Evolutionary conservation across 371 early-diverging fungal genomes (phyloP).

Genomic region (Nematocida displodere): DNA sequence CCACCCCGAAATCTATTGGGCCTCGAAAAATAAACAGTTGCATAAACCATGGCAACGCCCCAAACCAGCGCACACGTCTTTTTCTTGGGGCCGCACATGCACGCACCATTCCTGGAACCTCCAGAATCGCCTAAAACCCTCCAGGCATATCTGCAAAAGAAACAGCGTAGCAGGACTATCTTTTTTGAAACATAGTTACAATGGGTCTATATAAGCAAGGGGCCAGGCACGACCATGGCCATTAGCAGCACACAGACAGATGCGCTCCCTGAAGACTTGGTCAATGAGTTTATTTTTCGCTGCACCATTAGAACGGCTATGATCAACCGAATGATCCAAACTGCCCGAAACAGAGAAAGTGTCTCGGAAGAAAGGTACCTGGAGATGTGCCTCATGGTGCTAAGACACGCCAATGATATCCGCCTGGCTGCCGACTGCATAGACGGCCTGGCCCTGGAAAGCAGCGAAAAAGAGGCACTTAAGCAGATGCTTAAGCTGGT

Average conservation of each 20-base stretch:
- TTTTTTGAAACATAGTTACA: conserved; percentile 47
- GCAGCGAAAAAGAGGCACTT: conserved; percentile 8
- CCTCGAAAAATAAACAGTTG: too few species aligned
- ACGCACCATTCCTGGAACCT: too few species aligned
- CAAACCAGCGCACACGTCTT: too few species aligned
- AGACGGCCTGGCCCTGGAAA: not conserved
- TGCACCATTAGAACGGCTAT: conserved; percentile 11
- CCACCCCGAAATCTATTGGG: too few species aligned
- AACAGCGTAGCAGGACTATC: conserved; percentile 35
- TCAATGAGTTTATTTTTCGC: conserved; percentile 38
- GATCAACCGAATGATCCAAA: conserved; percentile 29
- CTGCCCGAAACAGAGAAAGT: not conserved
- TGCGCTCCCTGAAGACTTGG: not conserved
- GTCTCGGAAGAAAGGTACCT: conserved; percentile 3
- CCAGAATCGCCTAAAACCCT: too few species aligned
- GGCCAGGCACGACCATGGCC: not conserved
- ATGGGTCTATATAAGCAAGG: conserved; percentile 15
- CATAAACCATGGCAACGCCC: too few species aligned
- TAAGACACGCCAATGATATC: conserved; percentile 30
- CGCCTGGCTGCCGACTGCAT: not conserved
- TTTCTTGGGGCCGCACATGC: too few species aligned
- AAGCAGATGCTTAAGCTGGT: not conserved
- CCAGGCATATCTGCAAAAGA: not conserved
- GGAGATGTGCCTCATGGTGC: conserved; percentile 20
- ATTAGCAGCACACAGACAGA: not conserved